Base-by-base conservation (phyloP, 208 protist species). In the Trypanosoma congolense region DNA sequence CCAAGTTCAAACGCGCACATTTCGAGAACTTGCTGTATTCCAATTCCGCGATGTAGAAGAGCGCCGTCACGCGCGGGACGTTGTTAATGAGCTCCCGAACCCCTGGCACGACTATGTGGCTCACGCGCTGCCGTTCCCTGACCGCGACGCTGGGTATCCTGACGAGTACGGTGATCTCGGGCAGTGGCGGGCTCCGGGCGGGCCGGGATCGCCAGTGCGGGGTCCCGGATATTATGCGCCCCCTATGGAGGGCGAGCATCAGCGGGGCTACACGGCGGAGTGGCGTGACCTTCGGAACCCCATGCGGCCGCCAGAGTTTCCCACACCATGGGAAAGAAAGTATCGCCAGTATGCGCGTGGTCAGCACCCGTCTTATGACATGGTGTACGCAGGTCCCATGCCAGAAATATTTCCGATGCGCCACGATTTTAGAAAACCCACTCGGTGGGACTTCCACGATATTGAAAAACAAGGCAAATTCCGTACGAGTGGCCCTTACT, bases 121-220 rank as follows among this genome's bases (percentile, higher is more conserved):
- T 44, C 87, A 95, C 63, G 83, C 87, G 21, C 62, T 95, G 55
- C 87, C 87, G 25, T 95, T 95, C 68, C 87, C 87, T 10, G 87
- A 95, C 69, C 75, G 87, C 46, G 87, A 95, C 60, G 81, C 84
- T 18, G 87, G 87, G 35, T 95, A 95, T 65, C 83, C 84, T 10
- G 83, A 95, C 45, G 87, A 95, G 74, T 95, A 95, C 67, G 87
- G 87, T 42, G 87, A 95, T 45, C 84, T 95, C 57, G 87, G 87
- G 10, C 87, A 95, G 74, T 95, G 87, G 84, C 87, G 87, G 30
- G 83, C 82, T 4, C 87, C 87, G 5, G 84, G 84, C 3, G 87
- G 87, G 0, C 80, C 82, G 9, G 87, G 80, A 4, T 93, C 87
- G 1, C 83, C 87, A 2, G 78, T 87, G 25, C 87, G 86, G 61